These are phyloP conservation scores for Teunomyces stri DNA, from an alignment of 805 yeast genomes.

Conservation along the genomic window DNA sequence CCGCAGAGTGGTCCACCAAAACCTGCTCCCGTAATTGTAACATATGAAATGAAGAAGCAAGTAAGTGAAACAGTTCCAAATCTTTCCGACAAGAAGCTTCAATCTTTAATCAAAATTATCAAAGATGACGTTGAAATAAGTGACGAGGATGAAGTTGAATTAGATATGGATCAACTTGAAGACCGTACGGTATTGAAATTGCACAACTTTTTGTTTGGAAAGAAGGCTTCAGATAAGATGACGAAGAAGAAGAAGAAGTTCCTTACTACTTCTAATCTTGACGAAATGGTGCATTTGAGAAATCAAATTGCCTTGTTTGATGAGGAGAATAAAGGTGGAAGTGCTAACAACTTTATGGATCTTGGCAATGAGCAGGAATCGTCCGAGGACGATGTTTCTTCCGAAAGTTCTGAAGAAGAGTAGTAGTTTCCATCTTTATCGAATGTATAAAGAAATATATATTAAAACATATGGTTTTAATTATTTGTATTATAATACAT, in stretches of 20 bases:
- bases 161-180: slow-evolving; percentile 91
- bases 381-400: slow-evolving; percentile 52
- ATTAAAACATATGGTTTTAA: slow-evolving; percentile 1
- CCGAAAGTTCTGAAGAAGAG: slow-evolving; percentile 74
- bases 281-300: slow-evolving; percentile 64
- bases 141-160: slow-evolving; percentile 88
- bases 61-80: slow-evolving; percentile 81
- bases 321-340: slow-evolving; percentile 23
- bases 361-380: slow-evolving; percentile 38
- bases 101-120: slow-evolving; percentile 80
- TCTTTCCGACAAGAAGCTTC: slow-evolving; percentile 74
- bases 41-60: slow-evolving; percentile 96
- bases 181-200: slow-evolving; percentile 77
- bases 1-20: slow-evolving; percentile 13
- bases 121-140: slow-evolving; percentile 57
- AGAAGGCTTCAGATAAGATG: slow-evolving; percentile 32
- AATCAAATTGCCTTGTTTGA: slow-evolving; percentile 47
- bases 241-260: slow-evolving; percentile 47
- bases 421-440: slow-evolving; percentile 30
- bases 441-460: slow-evolving; percentile 3
- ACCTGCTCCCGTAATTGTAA: slow-evolving; percentile 42
- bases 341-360: slow-evolving; percentile 22
- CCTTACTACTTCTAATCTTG: slow-evolving; percentile 31
- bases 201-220: slow-evolving; percentile 70
- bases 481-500: neutral